Evolutionary conservation across 2,329 filamentous ascomycete genomes (phyloP), one percentile per base, ranked within the genome.

Genomic region (Penicillium sp.): DNA sequence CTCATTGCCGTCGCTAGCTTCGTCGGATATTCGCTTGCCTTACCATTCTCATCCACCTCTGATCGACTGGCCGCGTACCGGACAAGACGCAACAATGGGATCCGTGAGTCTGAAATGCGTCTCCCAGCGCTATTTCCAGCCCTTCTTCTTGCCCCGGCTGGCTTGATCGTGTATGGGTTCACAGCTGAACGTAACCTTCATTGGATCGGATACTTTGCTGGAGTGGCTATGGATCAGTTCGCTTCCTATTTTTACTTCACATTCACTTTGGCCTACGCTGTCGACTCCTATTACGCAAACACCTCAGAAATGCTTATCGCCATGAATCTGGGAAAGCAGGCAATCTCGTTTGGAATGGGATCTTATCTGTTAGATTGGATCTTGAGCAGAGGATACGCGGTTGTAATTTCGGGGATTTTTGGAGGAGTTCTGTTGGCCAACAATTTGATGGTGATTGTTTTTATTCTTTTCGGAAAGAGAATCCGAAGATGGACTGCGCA

Each of bases 241-340:
- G 76, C 77, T 22, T 77, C 77, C 4, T 85, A 84, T 71, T 85
- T 85, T 66, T 85, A 80, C 71, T 85, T 85, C 70, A 82, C 81
- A 14, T 85, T 87, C 67, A 83, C 84, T 11, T 78, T 88, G 8
- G 85, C 85, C 2, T 87, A 88, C 66, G 84, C 85, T 1, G 82
- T 87, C 40, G 85, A 87, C 68, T 83, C 80, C 55, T 85, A 87
- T 71, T 82, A 81, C 22, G 78, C 81, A 37, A 85, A 87, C 65
- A 83, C 84, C n/a, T 83, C 81, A 26, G 85, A 87, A 74, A 87
- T 87, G 85, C 79, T 87, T 11, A 87, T 85, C 61, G 82, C 83
- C 3, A 85, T 85, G 79, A 84, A 84, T 64, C 68, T 85, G n/a
- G 83, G 83, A 11, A 85, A 85, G 69, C 82, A 85, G 71, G 81